phyloP scores from a whole-genome alignment of 805 yeast species.

The Monosporozyma aerobia region DNA sequence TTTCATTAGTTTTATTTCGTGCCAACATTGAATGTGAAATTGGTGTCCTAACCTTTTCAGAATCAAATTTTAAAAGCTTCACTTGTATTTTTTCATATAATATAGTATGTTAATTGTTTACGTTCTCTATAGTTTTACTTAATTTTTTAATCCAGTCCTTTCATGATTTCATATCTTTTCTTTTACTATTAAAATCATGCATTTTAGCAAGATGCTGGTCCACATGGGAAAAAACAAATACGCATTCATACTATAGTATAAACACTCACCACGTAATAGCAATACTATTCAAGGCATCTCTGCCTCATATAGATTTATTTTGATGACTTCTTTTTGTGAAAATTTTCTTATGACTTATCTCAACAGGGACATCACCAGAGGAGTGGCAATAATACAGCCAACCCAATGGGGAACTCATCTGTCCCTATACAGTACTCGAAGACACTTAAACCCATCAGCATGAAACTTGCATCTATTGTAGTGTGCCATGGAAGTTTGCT shows the following conservation, averaged over 20 bases:
- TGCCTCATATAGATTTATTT: too few relatives aligned
- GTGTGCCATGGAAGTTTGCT: background rate
- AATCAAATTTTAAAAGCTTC: background rate
- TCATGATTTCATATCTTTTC: background rate
- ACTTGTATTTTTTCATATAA: background rate
- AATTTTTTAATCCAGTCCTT: background rate
- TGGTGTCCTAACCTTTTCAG: background rate
- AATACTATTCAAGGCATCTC: too few relatives aligned
- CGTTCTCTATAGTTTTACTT: constrained; percentile 1
- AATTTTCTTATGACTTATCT: too few relatives aligned
- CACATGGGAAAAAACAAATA: too few relatives aligned
- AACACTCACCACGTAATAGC: too few relatives aligned
- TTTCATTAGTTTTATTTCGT: background rate
- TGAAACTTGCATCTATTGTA: background rate
- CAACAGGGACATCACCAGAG: too few relatives aligned
- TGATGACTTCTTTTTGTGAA: too few relatives aligned
- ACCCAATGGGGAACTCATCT: background rate
- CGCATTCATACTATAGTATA: too few relatives aligned
- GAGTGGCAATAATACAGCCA: too few relatives aligned
- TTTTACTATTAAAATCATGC: background rate
- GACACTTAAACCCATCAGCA: background rate
- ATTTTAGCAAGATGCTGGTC: too few relatives aligned
- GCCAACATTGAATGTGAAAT: background rate
- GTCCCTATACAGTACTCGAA: background rate
- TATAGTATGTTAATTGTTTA: background rate